Evolutionary conservation across 768 basidiomycete species (phyloP).

Genomic region (Suillus subalutaceus): DNA sequence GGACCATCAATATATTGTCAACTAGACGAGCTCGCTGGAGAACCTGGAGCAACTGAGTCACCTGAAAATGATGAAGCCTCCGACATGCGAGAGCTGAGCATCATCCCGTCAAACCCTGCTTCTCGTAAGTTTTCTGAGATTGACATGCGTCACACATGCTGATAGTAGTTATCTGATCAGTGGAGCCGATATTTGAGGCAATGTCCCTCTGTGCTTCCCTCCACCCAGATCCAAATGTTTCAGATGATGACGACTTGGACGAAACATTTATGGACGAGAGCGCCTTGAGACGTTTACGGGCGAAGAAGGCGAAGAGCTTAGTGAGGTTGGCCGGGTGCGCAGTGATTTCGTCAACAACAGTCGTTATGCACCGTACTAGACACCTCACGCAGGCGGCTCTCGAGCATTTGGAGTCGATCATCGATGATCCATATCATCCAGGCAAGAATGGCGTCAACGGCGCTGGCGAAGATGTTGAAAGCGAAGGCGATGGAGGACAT

Average conservation of each 20-base stretch:
- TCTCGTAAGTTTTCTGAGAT: constrained; percentile 54
- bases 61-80: constrained; percentile 41
- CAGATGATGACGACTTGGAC: constrained; percentile 50
- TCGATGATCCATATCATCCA: constrained; percentile 50
- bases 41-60: constrained; percentile 40
- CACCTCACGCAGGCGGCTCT: constrained; percentile 68
- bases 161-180: constrained; percentile 39
- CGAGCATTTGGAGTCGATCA: constrained; percentile 81
- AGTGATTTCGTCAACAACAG: constrained; percentile 78
- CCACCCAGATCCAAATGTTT: constrained; percentile 66
- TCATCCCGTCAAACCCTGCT: constrained; percentile 61
- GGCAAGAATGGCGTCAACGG: constrained; percentile 21
- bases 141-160: constrained; percentile 7
- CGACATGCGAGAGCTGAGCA: constrained; percentile 79
- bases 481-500: constrained; percentile 7
- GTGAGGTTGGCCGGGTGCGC: constrained; percentile 92
- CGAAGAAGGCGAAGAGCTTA: constrained; percentile 70
- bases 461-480: constrained; percentile 16
- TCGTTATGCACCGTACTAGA: constrained; percentile 89
- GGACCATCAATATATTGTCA: constrained; percentile 90
- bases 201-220: constrained; percentile 83
- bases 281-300: constrained; percentile 52
- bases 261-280: constrained; percentile 58
- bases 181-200: constrained; percentile 85
- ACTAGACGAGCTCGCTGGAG: constrained; percentile 66